Evolutionary conservation across 2,329 filamentous ascomycete species (phyloP).

Genomic region (Penicillium crustosum): DNA sequence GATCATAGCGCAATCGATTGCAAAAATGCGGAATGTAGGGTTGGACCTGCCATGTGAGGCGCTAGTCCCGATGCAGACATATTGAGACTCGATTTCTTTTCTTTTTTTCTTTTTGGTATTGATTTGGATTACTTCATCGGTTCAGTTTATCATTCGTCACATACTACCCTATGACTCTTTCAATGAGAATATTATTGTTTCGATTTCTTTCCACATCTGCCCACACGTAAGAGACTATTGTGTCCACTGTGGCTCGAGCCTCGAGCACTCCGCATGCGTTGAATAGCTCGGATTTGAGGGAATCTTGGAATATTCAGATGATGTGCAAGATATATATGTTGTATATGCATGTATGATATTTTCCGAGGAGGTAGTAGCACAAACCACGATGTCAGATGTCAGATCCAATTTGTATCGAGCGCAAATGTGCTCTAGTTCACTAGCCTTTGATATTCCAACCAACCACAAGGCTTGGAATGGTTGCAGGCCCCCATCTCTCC

Average conservation of each 20-base stretch:
- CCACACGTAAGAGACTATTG: background rate
- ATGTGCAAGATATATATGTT: background rate
- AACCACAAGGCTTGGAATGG: background rate
- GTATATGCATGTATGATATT: background rate
- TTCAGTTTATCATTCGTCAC: background rate
- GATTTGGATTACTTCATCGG: background rate
- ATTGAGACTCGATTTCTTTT: background rate
- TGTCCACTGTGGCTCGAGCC: background rate
- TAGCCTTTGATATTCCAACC: background rate
- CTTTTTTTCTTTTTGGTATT: background rate
- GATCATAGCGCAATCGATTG: background rate
- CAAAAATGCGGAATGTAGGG: conserved; percentile 18
- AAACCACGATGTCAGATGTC: background rate
- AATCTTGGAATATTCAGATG: background rate
- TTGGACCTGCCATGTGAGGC: conserved; percentile 14
- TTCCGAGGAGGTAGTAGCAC: background rate
- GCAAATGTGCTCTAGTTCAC: conserved; percentile 14
- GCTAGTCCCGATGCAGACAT: conserved; percentile 16
- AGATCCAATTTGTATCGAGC: background rate
- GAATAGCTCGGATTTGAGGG: background rate
- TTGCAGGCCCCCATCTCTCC: background rate
- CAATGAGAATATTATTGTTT: background rate
- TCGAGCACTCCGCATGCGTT: conserved; percentile 1
- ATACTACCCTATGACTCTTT: conserved; percentile 11
- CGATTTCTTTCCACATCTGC: background rate